Percentiles rank a stretch among this genome's conserved stretches.
Evolutionary conservation across 352 stramenopile genomes (phyloP).

Genomic region (Thraustochytrium sp.): DNA sequence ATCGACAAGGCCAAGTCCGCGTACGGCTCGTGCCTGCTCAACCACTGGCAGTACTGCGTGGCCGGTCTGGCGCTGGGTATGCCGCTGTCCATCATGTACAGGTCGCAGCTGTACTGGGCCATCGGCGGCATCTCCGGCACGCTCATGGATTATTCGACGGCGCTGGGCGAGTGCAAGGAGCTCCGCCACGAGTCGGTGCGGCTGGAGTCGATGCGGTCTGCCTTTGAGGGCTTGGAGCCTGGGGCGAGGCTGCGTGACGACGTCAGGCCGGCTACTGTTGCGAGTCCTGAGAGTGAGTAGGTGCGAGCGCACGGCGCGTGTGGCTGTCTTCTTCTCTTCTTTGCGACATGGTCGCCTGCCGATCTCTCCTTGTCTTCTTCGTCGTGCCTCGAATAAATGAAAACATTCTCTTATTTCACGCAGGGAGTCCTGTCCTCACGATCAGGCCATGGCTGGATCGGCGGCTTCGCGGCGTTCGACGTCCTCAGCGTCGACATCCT

Average conservation of each 20-base stretch:
- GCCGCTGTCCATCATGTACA: background rate
- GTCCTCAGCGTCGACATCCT: background rate
- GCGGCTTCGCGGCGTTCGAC: background rate
- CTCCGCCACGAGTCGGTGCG: background rate
- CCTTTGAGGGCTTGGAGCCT: background rate
- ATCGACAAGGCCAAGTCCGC: background rate
- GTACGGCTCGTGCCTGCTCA: background rate
- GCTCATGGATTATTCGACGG: slow-evolving; percentile 9
- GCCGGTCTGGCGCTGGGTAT: background rate
- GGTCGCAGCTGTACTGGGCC: slow-evolving; percentile 37
- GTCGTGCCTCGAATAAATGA: too few species aligned
- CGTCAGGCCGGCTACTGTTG: too few species aligned
- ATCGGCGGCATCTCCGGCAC: slow-evolving; percentile 27
- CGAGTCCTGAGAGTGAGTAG: too few species aligned
- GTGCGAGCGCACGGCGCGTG: too few species aligned
- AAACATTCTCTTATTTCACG: too few species aligned
- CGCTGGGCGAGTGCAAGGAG: slow-evolving; percentile 21
- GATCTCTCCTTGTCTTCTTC: too few species aligned
- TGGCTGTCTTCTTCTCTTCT: too few species aligned
- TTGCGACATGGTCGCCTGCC: too few species aligned
- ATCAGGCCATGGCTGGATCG: background rate
- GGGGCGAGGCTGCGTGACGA: too few species aligned
- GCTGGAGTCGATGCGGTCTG: background rate
- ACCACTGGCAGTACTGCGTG: slow-evolving; percentile 17
- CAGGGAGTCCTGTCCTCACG: too few species aligned